Evolutionary conservation across 441 rosid genomes (phyloP).

Genomic region (Melianthus villosus): DNA sequence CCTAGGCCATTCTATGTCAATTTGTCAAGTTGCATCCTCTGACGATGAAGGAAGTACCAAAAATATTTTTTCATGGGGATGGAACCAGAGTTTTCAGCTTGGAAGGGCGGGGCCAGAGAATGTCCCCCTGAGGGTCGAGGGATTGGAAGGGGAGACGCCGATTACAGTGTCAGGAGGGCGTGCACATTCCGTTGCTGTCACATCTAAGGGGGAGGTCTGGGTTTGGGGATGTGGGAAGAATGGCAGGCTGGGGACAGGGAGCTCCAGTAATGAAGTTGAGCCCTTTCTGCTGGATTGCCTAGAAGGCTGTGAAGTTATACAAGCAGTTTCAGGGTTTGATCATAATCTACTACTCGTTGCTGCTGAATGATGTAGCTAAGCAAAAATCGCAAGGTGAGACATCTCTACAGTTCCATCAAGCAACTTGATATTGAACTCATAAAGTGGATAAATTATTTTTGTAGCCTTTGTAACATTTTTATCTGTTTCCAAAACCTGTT

Average conservation of each 20-base stretch:
- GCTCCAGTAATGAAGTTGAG: slow-evolving; percentile 52
- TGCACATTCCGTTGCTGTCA: slow-evolving; percentile 55
- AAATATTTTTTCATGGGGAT: slow-evolving; percentile 62
- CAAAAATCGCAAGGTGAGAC: too few species aligned
- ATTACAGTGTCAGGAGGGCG: slow-evolving; percentile 53
- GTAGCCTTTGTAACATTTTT: too few species aligned
- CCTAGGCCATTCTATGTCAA: slow-evolving; percentile 79
- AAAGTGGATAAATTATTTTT: too few species aligned
- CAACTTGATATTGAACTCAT: too few species aligned
- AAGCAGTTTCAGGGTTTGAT: slow-evolving; percentile 66
- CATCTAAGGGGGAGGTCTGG: slow-evolving; percentile 55
- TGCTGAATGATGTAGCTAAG: too few species aligned
- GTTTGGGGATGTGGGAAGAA: slow-evolving; percentile 81
- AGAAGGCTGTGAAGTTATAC: slow-evolving; percentile 41
- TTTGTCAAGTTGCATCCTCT: slow-evolving; percentile 24
- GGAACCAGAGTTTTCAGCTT: slow-evolving; percentile 66
- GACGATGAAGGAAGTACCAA: slow-evolving; percentile 10
- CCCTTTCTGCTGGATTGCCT: slow-evolving; percentile 38
- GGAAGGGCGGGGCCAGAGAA: slow-evolving; percentile 53
- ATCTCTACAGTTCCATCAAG: too few species aligned
- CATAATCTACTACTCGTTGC: slow-evolving; percentile 46
- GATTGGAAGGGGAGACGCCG: slow-evolving; percentile 31
- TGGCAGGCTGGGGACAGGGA: slow-evolving; percentile 81
- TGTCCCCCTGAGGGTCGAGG: slow-evolving; percentile 32
- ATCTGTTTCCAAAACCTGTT: too few species aligned